Percentiles rank a stretch among this genome's conserved stretches.
phyloP scores from a whole-genome alignment of 2,329 filamentous ascomycete species.

The Phialophora tarda region DNA sequence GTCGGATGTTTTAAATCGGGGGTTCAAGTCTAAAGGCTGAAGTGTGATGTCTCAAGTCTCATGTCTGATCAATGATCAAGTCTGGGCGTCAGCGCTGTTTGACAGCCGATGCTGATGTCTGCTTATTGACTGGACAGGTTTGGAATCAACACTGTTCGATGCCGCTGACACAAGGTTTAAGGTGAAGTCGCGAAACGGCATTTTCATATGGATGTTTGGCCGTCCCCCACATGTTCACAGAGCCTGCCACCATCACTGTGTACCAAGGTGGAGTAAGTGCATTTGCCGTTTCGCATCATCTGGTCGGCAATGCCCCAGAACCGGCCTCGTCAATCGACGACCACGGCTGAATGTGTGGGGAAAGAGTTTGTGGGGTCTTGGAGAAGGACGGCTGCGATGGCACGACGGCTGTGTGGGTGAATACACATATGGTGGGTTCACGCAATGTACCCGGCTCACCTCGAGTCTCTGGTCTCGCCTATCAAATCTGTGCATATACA shows the following conservation, averaged over 20 bases:
- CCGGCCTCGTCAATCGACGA: slow-evolving; percentile 7
- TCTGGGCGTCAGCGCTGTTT: neutral
- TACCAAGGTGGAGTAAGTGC: slow-evolving; percentile 20
- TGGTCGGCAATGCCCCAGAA: slow-evolving; percentile 7
- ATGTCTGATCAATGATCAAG: neutral
- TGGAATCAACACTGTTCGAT: neutral
- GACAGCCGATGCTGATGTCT: neutral
- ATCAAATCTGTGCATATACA: neutral
- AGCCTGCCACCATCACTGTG: neutral
- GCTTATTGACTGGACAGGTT: neutral
- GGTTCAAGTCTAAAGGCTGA: neutral
- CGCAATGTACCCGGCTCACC: neutral
- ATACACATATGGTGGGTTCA: slow-evolving; percentile 10
- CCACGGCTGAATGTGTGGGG: slow-evolving; percentile 18
- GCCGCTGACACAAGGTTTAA: neutral
- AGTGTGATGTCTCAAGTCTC: slow-evolving; percentile 4
- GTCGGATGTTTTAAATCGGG: no score
- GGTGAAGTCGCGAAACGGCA: neutral
- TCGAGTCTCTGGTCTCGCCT: neutral
- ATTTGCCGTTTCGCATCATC: slow-evolving; percentile 18
- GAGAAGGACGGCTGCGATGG: slow-evolving; percentile 11
- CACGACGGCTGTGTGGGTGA: neutral
- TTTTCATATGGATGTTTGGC: slow-evolving; percentile 2
- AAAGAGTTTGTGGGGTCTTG: slow-evolving; percentile 26
- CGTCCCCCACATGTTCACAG: slow-evolving; percentile 11